Conservation (phyloP, 1,284 basidiomycete species). For the Pseudozyma flocculosa region DNA sequence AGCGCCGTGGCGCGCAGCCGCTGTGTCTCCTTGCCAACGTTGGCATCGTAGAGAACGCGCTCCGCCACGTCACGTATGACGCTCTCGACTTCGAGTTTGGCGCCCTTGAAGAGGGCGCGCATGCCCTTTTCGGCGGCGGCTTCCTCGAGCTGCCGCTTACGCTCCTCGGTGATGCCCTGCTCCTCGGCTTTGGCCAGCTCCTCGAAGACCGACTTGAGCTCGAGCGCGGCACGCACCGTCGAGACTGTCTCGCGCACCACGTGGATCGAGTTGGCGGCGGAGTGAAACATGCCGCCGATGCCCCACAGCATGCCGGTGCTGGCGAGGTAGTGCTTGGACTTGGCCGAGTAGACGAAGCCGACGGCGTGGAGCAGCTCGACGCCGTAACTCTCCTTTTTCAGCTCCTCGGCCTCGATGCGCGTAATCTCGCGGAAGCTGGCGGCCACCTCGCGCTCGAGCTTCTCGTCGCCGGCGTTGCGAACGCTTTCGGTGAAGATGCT, state of each 20-base stretch:
- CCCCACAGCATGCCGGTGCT: conserved; percentile 43
- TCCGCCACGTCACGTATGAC: conserved; percentile 92
- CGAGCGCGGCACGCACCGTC: conserved; percentile 53
- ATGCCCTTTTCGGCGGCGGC: conserved; percentile 83
- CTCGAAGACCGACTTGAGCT: conserved; percentile 88
- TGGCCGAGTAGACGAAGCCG: conserved; percentile 77
- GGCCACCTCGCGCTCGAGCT: conserved; percentile 63
- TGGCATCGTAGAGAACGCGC: conserved; percentile 67
- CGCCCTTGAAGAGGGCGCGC: conserved; percentile 64
- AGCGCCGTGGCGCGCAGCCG: conserved; percentile 50
- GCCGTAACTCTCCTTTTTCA: conserved; percentile 81
- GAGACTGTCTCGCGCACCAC: conserved; percentile 53
- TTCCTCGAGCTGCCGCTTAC: conserved; percentile 87
- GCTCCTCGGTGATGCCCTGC: conserved; percentile 81
- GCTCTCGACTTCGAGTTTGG: conserved; percentile 91
- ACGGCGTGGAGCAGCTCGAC: conserved; percentile 87
- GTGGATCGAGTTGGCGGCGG: conserved; percentile 47
- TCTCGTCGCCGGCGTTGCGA: conserved; percentile 68
- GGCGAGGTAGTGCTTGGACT: conserved; percentile 54
- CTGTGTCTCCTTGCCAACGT: conserved; percentile 52
- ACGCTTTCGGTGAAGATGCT: conserved; percentile 90
- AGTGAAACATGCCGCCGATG: conserved; percentile 44
- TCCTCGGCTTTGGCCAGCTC: conserved; percentile 73
- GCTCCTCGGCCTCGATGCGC: conserved; percentile 56
- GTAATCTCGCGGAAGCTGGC: conserved; percentile 51